Percentiles rank a stretch among this genome's conserved stretches.
These are phyloP conservation scores for Suhomyces prunicola DNA, from an alignment of 805 yeast genomes.

Conservation along the genomic window DNA sequence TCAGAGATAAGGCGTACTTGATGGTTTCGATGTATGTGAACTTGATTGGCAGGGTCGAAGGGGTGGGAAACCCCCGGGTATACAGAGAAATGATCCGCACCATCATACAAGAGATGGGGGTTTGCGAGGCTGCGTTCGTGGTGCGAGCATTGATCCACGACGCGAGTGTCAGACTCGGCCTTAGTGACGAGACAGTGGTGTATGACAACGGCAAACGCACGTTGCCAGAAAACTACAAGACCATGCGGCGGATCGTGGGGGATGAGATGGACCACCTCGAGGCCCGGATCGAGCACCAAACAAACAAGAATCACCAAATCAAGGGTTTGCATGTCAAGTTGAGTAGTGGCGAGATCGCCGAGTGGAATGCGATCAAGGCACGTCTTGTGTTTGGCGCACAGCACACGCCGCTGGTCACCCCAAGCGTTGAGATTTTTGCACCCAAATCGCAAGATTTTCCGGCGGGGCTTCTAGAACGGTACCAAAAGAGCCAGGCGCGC, in stretches of 20 bases:
- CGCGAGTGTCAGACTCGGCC: slow-evolving; percentile 4
- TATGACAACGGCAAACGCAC: slow-evolving; percentile 4
- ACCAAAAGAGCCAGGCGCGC: slow-evolving; percentile 4
- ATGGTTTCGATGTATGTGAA: slow-evolving; percentile 6
- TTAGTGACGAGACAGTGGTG: slow-evolving; percentile 6
- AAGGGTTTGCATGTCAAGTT: background rate
- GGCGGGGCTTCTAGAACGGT: background rate
- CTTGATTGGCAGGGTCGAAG: background rate
- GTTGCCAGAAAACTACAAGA: slow-evolving; percentile 8
- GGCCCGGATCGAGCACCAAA: slow-evolving; percentile 1
- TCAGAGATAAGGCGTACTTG: background rate
- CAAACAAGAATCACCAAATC: background rate
- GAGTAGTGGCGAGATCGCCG: background rate
- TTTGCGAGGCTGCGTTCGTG: background rate
- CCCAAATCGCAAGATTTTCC: slow-evolving; percentile 4
- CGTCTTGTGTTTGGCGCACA: background rate
- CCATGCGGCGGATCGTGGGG: slow-evolving; percentile 5
- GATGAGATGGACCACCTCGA: slow-evolving; percentile 4
- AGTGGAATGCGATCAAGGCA: background rate
- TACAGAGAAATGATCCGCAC: slow-evolving; percentile 7
- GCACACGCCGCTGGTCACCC: background rate
- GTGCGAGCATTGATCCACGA: slow-evolving; percentile 9
- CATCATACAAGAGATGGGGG: slow-evolving; percentile 1
- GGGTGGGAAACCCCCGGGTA: background rate
- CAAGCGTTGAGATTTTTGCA: background rate